These are phyloP conservation scores for Candida broadrunensis DNA, from an alignment of 805 yeast genomes.

Conservation along the genomic window DNA sequence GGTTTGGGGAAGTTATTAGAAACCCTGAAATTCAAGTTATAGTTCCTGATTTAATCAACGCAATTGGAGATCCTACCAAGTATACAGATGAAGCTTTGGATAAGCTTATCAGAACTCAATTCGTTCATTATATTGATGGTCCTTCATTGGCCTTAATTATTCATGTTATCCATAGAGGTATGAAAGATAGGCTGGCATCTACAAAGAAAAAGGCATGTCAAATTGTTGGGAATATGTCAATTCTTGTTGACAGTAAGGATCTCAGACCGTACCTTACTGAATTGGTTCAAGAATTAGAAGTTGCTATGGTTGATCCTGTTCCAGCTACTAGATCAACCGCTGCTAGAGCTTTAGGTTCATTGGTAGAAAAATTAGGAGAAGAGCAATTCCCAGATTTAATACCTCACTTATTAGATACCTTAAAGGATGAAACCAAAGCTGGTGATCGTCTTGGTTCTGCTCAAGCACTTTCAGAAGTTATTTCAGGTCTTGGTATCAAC, in stretches of 20 bases:
- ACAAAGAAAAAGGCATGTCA: conserved; percentile 94
- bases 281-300: conserved; percentile 77
- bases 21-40: conserved; percentile 94
- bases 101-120: conserved; percentile 82
- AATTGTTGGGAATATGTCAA: conserved; percentile 98
- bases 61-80: conserved; percentile 94
- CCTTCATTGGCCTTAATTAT: conserved; percentile 94
- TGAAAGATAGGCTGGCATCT: conserved; percentile 90
- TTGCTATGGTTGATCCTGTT: conserved; percentile 98
- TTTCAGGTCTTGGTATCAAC: conserved; percentile 83
- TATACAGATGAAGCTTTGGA: conserved; percentile 86
- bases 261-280: conserved; percentile 77
- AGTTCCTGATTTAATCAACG: conserved; percentile 83
- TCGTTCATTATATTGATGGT: conserved; percentile 96
- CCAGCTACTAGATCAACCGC: conserved; percentile 97
- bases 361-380: conserved; percentile 95
- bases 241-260: conserved; percentile 86
- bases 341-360: conserved; percentile 92
- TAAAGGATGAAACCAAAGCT: conserved; percentile 71
- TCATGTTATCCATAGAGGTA: conserved; percentile 93
- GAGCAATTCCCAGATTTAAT: conserved; percentile 91
- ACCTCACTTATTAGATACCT: conserved; percentile 70
- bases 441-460: conserved; percentile 97
- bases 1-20: conserved; percentile 95
- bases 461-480: conserved; percentile 92